Evolutionary conservation across 2,329 filamentous ascomycete genomes (phyloP).

Genomic region (Monilinia vaccinii-corymbosi): DNA sequence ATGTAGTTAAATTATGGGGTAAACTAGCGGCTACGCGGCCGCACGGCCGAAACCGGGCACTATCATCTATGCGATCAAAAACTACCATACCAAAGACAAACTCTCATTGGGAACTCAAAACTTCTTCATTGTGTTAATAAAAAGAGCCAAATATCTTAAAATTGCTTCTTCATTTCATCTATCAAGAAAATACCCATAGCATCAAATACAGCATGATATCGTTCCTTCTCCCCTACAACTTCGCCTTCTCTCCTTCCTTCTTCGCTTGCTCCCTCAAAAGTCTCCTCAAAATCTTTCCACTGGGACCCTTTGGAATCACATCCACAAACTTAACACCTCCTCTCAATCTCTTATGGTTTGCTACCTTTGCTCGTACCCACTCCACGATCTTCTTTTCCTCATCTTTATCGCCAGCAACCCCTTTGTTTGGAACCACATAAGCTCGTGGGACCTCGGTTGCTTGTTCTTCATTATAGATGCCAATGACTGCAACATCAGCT

Average conservation of each 20-base stretch:
- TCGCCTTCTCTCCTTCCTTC: conserved; percentile 14
- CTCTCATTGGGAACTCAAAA: no score
- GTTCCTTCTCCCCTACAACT: conserved; percentile 7
- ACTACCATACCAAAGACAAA: no score
- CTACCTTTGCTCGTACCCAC: conserved; percentile 50
- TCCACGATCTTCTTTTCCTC: conserved; percentile 39
- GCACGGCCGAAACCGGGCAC: neutral
- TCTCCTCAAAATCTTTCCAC: conserved; percentile 43
- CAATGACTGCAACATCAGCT: conserved; percentile 53
- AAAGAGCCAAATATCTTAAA: neutral
- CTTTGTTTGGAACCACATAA: conserved; percentile 43
- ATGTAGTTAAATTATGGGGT: neutral
- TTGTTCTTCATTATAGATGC: conserved; percentile 48
- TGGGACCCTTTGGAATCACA: conserved; percentile 58
- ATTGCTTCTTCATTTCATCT: neutral
- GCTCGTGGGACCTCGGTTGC: conserved; percentile 62
- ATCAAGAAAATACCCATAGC: neutral
- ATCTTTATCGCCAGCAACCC: conserved; percentile 23
- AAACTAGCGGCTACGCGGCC: neutral
- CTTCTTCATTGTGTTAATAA: no score
- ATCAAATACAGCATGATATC: neutral
- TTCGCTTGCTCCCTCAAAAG: conserved; percentile 35
- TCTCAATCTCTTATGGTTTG: conserved; percentile 57
- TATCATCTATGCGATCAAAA: neutral
- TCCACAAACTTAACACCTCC: conserved; percentile 60